Conservation (phyloP, 140 eudicot genomes). For the Ambrosia hybrid region DNA sequence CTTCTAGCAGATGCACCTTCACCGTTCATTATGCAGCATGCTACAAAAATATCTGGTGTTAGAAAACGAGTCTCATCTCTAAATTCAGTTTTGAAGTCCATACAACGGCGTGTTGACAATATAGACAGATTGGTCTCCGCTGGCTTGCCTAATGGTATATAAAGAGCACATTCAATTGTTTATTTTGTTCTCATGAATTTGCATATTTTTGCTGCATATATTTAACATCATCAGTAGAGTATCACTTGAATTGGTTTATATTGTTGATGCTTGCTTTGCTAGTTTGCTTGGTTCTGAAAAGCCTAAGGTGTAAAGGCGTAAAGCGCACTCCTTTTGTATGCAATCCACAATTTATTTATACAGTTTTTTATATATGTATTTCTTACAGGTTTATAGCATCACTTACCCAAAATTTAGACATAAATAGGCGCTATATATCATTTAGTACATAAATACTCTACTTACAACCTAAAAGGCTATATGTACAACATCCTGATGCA, state of each 20-base stretch:
- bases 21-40: conserved; percentile 93
- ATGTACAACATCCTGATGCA: too few species aligned
- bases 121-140: conserved; percentile 70
- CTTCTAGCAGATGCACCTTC: conserved; percentile 96
- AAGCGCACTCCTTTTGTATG: too few species aligned
- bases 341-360: too few species aligned
- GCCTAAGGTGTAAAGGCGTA: too few species aligned
- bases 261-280: not conserved
- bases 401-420: too few species aligned
- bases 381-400: too few species aligned
- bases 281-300: too few species aligned
- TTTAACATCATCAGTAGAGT: not conserved
- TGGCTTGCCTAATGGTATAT: conserved; percentile 60
- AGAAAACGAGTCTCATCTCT: conserved; percentile 72
- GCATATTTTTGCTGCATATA: conserved; percentile 13
- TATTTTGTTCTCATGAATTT: conserved; percentile 20
- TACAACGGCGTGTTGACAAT: conserved; percentile 84
- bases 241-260: not conserved
- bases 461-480: too few species aligned
- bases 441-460: too few species aligned
- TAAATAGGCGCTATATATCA: too few species aligned
- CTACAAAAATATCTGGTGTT: conserved; percentile 75
- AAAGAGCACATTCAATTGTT: not conserved
- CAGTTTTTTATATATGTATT: too few species aligned
- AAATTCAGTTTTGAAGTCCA: conserved; percentile 67